A percentile compares a stretch with the other conserved stretches of the same genome.
Evolutionary conservation across 1,284 basidiomycete species (phyloP).

Genomic region (Tranzscheliella williamsii): DNA sequence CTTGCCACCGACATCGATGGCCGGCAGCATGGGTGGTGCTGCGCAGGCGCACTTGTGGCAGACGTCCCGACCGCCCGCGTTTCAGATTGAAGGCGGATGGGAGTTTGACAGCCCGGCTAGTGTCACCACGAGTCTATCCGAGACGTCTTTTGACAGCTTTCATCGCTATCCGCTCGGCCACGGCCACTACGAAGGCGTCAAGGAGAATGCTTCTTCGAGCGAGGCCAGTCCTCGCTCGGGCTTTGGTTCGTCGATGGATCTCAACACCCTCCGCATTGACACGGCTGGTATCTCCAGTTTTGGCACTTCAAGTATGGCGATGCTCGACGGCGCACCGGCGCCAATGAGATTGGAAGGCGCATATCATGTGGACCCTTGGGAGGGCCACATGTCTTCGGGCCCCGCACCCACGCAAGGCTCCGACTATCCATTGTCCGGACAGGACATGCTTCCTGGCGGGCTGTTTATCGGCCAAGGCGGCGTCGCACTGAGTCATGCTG

Average conservation of each 20-base stretch:
- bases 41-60: conserved; percentile 4
- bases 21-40: neutral
- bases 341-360: neutral
- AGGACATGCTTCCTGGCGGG: neutral
- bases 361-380: neutral
- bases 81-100: conserved; percentile 7
- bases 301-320: neutral
- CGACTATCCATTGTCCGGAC: neutral
- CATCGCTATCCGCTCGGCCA: conserved; percentile 7
- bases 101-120: conserved; percentile 35
- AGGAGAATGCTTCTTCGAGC: conserved; percentile 2
- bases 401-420: neutral
- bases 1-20: neutral
- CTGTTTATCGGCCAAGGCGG: neutral
- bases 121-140: conserved; percentile 28
- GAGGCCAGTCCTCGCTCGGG: conserved; percentile 26
- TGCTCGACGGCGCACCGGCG: conserved; percentile 2
- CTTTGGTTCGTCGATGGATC: conserved; percentile 21
- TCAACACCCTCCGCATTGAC: conserved; percentile 26
- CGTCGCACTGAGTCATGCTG: neutral
- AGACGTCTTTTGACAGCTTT: conserved; percentile 24
- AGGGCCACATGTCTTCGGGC: neutral
- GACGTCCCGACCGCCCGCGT: conserved; percentile 11
- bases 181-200: neutral
- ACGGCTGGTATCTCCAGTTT: conserved; percentile 7